These are phyloP conservation scores for Podaxis carcinomalis DNA, from an alignment of 768 basidiomycete species.

Conservation along the genomic window DNA sequence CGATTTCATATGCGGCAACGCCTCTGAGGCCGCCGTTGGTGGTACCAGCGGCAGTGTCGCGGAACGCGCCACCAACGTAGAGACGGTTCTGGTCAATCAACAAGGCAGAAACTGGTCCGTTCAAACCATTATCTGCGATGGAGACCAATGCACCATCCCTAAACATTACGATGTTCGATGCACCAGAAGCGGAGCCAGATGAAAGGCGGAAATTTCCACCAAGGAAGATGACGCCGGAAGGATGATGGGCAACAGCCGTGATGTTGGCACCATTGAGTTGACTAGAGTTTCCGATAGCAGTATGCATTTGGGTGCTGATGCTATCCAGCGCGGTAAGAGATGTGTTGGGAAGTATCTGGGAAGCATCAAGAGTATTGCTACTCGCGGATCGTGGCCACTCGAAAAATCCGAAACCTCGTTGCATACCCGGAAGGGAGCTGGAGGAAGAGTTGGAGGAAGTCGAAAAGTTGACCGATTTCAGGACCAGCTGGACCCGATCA, in stretches of 20 bases:
- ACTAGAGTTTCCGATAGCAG: slow-evolving; percentile 47
- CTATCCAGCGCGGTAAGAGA: slow-evolving; percentile 66
- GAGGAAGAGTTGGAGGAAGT: slow-evolving; percentile 26
- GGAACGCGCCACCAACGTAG: slow-evolving; percentile 88
- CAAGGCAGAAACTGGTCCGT: slow-evolving; percentile 72
- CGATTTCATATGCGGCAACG: slow-evolving; percentile 70
- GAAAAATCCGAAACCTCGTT: slow-evolving; percentile 75
- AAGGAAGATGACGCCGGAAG: slow-evolving; percentile 63
- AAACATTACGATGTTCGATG: slow-evolving; percentile 71
- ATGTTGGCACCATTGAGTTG: slow-evolving; percentile 37
- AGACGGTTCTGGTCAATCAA: slow-evolving; percentile 58
- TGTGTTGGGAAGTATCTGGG: slow-evolving; percentile 57
- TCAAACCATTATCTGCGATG: slow-evolving; percentile 66
- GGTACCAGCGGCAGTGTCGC: slow-evolving; percentile 54
- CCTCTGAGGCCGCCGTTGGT: slow-evolving; percentile 49
- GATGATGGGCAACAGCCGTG: slow-evolving; percentile 57
- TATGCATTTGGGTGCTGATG: slow-evolving; percentile 58
- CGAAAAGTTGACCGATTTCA: slow-evolving; percentile 55
- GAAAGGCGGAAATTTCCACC: slow-evolving; percentile 73
- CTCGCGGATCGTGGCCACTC: slow-evolving; percentile 70
- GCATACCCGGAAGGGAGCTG: slow-evolving; percentile 24
- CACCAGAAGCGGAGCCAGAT: slow-evolving; percentile 48
- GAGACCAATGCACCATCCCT: slow-evolving; percentile 51
- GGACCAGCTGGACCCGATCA: slow-evolving; percentile 74
- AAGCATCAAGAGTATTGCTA: slow-evolving; percentile 46